A percentile compares a stretch with the other conserved stretches of the same genome.
These are phyloP conservation scores for Prosopis cineraria DNA, from an alignment of 306 rosid genomes.

Conservation along the genomic window DNA sequence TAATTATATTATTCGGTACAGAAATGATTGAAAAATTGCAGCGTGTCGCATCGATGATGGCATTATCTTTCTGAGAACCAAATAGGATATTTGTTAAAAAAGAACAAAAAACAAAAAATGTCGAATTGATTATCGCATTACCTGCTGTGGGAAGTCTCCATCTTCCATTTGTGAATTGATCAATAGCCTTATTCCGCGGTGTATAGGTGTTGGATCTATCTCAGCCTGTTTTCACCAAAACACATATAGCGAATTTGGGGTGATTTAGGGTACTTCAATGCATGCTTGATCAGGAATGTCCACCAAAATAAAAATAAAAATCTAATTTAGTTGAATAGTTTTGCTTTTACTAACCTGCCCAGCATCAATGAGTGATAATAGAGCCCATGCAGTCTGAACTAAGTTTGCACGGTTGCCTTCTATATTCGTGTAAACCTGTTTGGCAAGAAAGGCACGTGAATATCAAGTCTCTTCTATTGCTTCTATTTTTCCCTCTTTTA, in stretches of 20 bases:
- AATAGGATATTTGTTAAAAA: neutral
- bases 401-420: constrained; percentile 58
- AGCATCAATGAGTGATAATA: constrained; percentile 67
- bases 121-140: neutral
- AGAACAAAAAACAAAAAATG: neutral
- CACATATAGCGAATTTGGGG: neutral
- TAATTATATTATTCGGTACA: neutral
- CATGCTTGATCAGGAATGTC: neutral
- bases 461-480: neutral
- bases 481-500: neutral
- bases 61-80: neutral
- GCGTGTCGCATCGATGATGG: neutral
- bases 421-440: constrained; percentile 67
- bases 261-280: neutral
- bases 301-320: neutral
- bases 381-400: constrained; percentile 74
- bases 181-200: constrained; percentile 52
- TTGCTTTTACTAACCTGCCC: constrained; percentile 62
- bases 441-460: neutral
- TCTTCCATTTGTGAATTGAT: constrained; percentile 73
- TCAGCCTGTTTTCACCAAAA: constrained; percentile 44
- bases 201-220: constrained; percentile 63
- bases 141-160: constrained; percentile 81
- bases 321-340: neutral
- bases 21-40: neutral